Evolutionary conservation across 2,329 filamentous ascomycete genomes (phyloP).

Genomic region (Westerdykella sp.): DNA sequence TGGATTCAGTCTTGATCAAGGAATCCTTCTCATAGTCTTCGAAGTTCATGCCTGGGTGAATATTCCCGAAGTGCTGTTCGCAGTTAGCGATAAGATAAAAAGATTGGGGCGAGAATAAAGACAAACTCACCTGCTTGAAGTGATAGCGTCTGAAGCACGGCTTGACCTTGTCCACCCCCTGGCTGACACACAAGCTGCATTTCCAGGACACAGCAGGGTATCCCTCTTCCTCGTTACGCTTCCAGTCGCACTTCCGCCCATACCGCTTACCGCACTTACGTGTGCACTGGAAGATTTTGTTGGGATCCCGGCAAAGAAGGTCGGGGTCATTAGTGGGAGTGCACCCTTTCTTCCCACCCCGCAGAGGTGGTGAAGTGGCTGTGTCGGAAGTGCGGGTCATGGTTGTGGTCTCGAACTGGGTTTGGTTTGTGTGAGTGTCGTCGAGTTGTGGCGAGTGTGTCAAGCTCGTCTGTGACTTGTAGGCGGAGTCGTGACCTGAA

Average conservation of each 20-base stretch:
- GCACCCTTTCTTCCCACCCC: slow-evolving; percentile 32
- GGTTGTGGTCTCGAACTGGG: slow-evolving; percentile 11
- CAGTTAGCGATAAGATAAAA: not conserved
- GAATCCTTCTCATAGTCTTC: slow-evolving; percentile 29
- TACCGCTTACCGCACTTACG: slow-evolving; percentile 35
- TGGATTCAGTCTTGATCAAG: slow-evolving; percentile 28
- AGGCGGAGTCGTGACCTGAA: slow-evolving; percentile 32
- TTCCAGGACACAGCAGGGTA: slow-evolving; percentile 33
- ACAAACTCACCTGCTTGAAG: slow-evolving; percentile 24
- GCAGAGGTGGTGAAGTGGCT: slow-evolving; percentile 10
- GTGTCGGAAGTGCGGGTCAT: slow-evolving; percentile 9
- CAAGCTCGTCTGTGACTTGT: slow-evolving; percentile 34
- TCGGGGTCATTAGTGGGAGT: slow-evolving; percentile 26
- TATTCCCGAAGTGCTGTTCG: slow-evolving; percentile 32
- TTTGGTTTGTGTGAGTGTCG: slow-evolving; percentile 1
- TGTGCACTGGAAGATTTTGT: slow-evolving; percentile 36
- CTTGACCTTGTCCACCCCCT: slow-evolving; percentile 30
- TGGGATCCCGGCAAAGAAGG: slow-evolving; percentile 25
- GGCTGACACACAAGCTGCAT: slow-evolving; percentile 27
- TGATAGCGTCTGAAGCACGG: slow-evolving; percentile 35
- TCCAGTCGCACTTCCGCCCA: slow-evolving; percentile 36
- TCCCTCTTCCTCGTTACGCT: slow-evolving; percentile 34
- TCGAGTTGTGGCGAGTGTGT: slow-evolving; percentile 18
- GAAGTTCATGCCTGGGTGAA: slow-evolving; percentile 29
- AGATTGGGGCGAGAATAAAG: not conserved